A percentile compares a stretch with the other conserved stretches of the same genome.
These are phyloP conservation scores for Colletotrichum siamense DNA, from an alignment of 2,329 filamentous ascomycete genomes.

Conservation along the genomic window DNA sequence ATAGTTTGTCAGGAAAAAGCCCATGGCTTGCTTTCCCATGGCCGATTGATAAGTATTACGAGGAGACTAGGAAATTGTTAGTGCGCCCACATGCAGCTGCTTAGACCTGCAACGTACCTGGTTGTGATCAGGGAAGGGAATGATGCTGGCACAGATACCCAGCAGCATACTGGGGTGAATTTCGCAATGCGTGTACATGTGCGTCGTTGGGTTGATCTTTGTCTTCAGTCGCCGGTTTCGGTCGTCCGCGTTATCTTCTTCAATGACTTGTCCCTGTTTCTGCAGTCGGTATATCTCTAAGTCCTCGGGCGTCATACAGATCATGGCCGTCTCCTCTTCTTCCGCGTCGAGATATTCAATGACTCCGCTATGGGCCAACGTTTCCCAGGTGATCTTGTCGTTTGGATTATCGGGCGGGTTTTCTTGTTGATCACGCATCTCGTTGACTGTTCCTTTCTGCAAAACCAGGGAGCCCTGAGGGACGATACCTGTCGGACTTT, in stretches of 20 bases:
- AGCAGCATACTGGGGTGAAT: conserved; percentile 99
- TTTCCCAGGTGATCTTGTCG: conserved; percentile 84
- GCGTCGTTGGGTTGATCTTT: conserved; percentile 82
- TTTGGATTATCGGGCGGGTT: conserved; percentile 65
- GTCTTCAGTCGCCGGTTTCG: conserved; percentile 89
- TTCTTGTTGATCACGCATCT: conserved; percentile 76
- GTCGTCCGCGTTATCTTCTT: conserved; percentile 68
- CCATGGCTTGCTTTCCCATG: conserved; percentile 99
- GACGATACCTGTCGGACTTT: conserved; percentile 66
- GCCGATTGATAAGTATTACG: conserved; percentile 99
- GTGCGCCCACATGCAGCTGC: neutral
- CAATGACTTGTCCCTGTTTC: conserved; percentile 68
- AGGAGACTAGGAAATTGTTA: conserved; percentile 70
- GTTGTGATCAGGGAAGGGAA: conserved; percentile 99
- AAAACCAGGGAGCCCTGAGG: conserved; percentile 80
- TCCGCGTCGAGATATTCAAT: conserved; percentile 98
- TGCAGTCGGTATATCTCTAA: conserved; percentile 78
- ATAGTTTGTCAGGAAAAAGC: conserved; percentile 97
- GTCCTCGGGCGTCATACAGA: conserved; percentile 98
- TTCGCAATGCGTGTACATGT: conserved; percentile 97
- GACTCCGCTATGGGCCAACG: conserved; percentile 81
- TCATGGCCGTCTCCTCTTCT: conserved; percentile 98
- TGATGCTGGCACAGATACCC: conserved; percentile 98
- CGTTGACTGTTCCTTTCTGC: conserved; percentile 80
- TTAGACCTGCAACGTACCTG: conserved; percentile 57